Base-by-base conservation (phyloP, 2,329 filamentous ascomycete genomes). In the Stylonectria norvegica region DNA sequence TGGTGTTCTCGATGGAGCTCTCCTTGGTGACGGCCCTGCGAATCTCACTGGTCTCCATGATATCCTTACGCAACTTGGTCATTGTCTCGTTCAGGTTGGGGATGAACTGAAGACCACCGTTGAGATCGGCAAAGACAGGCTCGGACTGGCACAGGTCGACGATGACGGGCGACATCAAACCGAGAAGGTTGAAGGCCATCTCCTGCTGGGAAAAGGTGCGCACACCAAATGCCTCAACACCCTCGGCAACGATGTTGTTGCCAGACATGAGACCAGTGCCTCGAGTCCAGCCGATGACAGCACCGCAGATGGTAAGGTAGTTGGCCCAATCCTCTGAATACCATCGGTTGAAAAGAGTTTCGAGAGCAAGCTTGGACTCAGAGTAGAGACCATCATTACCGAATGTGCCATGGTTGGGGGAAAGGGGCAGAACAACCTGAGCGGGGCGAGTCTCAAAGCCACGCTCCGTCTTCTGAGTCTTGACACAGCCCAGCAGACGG, bases 201-300 rank as follows among this genome's bases (percentile, higher is more conserved):
- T 98, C 93, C 65, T 95, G 89, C 70, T 97, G 93, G 8, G 91
- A 97, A 76, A 98, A 98, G 4, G 93, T 98, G 57, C 93, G 89
- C 18, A 97, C 93, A 58, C 93, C 93, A 53, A 94, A 93, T 57
- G 87, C 88, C 73, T 98, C 93, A 41, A 98, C 89, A 45, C 91
- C 93, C 65, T 97, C 91, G 23, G 93, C 93, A 51, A 97, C 90
- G 56, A 97, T 83, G 67, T 98, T 97, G 76, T 97, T 97, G 60
- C 86, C 90, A 53, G 86, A 87, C 91, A 98, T 98, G 57, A 98
- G 81, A 63, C 93, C 93, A 49, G 93, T 98, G 52, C 91, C 93
- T 71, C 93, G 91, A 55, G 93, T 98, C 93, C 93, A 98, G 48
- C 93, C 93, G 63, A 98, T 98, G 66, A 97, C 89, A 48, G 91